Conservation (phyloP, 306 rosid species). For the Begonia peltatifolia region DNA sequence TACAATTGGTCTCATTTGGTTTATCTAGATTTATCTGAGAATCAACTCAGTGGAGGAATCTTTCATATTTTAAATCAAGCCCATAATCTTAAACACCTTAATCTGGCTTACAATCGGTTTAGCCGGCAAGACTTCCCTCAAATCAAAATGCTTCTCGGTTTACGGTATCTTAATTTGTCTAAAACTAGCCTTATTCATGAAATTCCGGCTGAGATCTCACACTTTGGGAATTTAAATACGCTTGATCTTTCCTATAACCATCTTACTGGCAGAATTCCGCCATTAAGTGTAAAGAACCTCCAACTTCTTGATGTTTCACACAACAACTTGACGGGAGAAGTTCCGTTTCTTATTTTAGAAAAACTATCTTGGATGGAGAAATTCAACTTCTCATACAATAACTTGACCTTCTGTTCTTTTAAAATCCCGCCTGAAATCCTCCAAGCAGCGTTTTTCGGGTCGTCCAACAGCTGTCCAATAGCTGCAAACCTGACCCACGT, state of each 20-base stretch:
- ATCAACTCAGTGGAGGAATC: slow-evolving; percentile 62
- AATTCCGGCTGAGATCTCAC: slow-evolving; percentile 56
- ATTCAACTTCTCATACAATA: slow-evolving; percentile 85
- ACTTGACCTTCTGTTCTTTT: slow-evolving; percentile 64
- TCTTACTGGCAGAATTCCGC: slow-evolving; percentile 57
- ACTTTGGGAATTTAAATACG: slow-evolving; percentile 35
- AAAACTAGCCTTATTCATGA: slow-evolving; percentile 48
- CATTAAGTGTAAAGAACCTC: slow-evolving; percentile 26
- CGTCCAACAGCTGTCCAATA: slow-evolving; percentile 67
- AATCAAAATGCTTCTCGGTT: slow-evolving; percentile 29
- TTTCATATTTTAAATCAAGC: slow-evolving; percentile 37
- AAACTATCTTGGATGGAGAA: slow-evolving; percentile 65
- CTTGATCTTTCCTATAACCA: slow-evolving; percentile 75
- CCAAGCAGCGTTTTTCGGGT: slow-evolving; percentile 48
- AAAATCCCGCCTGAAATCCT: slow-evolving; percentile 34
- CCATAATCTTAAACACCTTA: slow-evolving; percentile 54
- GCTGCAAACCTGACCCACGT: slow-evolving; percentile 72
- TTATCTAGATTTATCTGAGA: slow-evolving; percentile 83
- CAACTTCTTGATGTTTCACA: slow-evolving; percentile 61
- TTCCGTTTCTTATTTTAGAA: slow-evolving; percentile 42
- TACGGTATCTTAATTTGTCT: slow-evolving; percentile 82
- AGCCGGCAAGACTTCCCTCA: slow-evolving; percentile 46
- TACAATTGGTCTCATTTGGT: slow-evolving; percentile 57
- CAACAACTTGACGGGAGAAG: slow-evolving; percentile 74
- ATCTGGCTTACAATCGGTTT: slow-evolving; percentile 76